Evolutionary conservation across 495 filamentous ascomycete genomes (phyloP).

Genomic region (Daldinia concentrica): DNA sequence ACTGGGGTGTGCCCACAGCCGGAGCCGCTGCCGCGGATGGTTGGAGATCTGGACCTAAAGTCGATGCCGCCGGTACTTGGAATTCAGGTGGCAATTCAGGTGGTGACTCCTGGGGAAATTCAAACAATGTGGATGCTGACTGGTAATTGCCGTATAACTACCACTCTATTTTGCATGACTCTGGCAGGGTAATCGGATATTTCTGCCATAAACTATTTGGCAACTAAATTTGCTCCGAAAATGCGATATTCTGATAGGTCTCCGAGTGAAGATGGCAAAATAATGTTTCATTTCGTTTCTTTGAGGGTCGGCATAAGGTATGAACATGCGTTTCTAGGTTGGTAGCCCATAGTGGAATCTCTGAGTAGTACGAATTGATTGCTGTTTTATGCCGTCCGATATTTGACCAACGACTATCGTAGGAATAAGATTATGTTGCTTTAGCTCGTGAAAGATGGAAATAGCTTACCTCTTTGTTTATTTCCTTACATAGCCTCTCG

Average conservation of each 20-base stretch:
- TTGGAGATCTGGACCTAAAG: not conserved
- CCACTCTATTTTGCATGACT: not conserved
- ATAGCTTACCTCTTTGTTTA: not conserved
- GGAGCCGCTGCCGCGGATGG: not conserved
- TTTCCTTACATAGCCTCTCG: too few relatives aligned
- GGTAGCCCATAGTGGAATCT: not conserved
- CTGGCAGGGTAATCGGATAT: not conserved
- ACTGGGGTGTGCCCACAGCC: slow-evolving; percentile 4
- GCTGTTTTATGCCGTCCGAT: not conserved
- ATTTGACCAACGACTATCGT: not conserved
- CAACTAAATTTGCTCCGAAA: not conserved
- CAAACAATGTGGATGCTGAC: not conserved
- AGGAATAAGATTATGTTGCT: not conserved
- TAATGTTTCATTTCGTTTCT: not conserved
- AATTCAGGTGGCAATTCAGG: not conserved
- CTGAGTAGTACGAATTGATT: not conserved
- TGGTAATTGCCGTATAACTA: not conserved
- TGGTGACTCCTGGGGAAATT: not conserved
- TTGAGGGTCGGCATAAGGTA: not conserved
- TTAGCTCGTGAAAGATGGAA: not conserved
- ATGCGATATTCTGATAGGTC: not conserved
- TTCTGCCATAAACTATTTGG: not conserved
- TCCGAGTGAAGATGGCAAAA: not conserved
- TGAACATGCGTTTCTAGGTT: not conserved
- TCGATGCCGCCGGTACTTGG: too few relatives aligned